Percentiles rank a stretch among this genome's conserved stretches.
These are phyloP conservation scores for Pseudozyma sp. DNA, from an alignment of 1,284 basidiomycete species.

Conservation along the genomic window DNA sequence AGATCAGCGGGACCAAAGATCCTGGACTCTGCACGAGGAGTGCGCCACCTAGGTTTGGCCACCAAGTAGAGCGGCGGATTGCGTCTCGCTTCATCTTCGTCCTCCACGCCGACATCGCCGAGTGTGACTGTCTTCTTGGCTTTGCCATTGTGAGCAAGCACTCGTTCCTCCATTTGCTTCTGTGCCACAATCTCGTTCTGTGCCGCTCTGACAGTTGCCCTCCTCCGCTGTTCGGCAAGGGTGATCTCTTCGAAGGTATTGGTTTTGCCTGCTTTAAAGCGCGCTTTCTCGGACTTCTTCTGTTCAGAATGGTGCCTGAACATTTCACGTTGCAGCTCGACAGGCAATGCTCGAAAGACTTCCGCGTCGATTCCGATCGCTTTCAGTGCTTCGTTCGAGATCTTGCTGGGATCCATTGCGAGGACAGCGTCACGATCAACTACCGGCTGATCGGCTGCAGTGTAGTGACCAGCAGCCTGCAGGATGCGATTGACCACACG, in stretches of 20 bases:
- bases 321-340: slow-evolving; percentile 55
- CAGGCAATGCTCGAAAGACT: slow-evolving; percentile 58
- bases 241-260: slow-evolving; percentile 32
- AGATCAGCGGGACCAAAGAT: slow-evolving; percentile 13
- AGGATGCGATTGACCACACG: slow-evolving; percentile 28
- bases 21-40: slow-evolving; percentile 8
- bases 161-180: slow-evolving; percentile 17
- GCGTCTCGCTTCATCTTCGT: slow-evolving; percentile 16
- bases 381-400: slow-evolving; percentile 23
- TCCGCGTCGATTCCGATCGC: slow-evolving; percentile 57
- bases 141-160: slow-evolving; percentile 15
- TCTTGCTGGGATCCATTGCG: slow-evolving; percentile 40
- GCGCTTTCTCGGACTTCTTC: slow-evolving; percentile 29
- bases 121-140: not conserved
- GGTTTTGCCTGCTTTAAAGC: slow-evolving; percentile 31
- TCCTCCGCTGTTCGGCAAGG: slow-evolving; percentile 38
- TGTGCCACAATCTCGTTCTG: slow-evolving; percentile 18
- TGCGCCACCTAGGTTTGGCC: slow-evolving; percentile 11
- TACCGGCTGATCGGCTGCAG: slow-evolving; percentile 19
- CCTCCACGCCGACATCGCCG: not conserved
- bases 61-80: slow-evolving; percentile 34
- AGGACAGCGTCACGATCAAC: slow-evolving; percentile 31
- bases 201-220: slow-evolving; percentile 44
- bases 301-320: slow-evolving; percentile 36
- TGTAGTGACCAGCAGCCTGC: slow-evolving; percentile 12